Evolutionary conservation across 1,284 basidiomycete species (phyloP).

Genomic region (Salmacisia buchloeana): DNA sequence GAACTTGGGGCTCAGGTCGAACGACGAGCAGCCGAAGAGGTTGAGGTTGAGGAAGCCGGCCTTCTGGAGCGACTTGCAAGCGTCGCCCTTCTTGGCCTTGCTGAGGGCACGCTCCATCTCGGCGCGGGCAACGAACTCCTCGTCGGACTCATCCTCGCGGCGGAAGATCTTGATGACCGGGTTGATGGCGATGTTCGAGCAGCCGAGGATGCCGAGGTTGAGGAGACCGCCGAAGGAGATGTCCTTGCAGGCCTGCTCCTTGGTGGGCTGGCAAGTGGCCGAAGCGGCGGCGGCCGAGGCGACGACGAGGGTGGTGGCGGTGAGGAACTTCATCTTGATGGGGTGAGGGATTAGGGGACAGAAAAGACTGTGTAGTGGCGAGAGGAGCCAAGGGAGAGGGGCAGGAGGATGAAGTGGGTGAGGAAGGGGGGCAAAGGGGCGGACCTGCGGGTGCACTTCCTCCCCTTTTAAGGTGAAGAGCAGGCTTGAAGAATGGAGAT

Average conservation of each 20-base stretch:
- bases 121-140: slow-evolving; percentile 8
- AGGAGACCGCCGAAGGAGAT: slow-evolving; percentile 1
- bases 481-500: too few species aligned
- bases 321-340: slow-evolving; percentile 6
- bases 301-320: slow-evolving; percentile 3
- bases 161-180: slow-evolving; percentile 6
- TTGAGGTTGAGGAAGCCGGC: slow-evolving; percentile 8
- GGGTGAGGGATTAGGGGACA: neutral
- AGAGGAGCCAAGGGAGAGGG: neutral
- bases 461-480: too few species aligned
- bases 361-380: too few species aligned
- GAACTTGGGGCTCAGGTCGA: slow-evolving; percentile 2
- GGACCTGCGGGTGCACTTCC: too few species aligned
- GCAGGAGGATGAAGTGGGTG: neutral
- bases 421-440: neutral
- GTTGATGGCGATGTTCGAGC: neutral
- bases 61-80: neutral
- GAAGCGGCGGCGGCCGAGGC: neutral
- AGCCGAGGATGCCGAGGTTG: slow-evolving; percentile 9
- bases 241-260: neutral
- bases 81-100: neutral
- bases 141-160: neutral
- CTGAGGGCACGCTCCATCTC: slow-evolving; percentile 6
- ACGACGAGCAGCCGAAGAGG: slow-evolving; percentile 5
- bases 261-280: neutral